These are phyloP conservation scores for Alternaria sp. DNA, from an alignment of 2,329 filamentous ascomycete genomes.

Conservation along the genomic window DNA sequence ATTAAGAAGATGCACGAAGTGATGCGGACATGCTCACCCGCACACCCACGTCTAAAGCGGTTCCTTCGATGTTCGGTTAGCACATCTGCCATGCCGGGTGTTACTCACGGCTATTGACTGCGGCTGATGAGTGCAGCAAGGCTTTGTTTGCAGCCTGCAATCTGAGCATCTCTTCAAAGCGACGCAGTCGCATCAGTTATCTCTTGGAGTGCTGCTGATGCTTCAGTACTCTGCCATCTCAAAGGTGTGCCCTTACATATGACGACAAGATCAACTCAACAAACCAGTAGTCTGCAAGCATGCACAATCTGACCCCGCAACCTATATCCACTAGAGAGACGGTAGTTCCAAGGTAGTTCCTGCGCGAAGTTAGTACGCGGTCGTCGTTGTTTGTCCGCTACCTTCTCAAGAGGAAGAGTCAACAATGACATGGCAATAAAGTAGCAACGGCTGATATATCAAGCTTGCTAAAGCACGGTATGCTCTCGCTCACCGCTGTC, in stretches of 20 bases:
- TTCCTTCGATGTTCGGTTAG: not conserved
- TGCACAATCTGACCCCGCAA: not conserved
- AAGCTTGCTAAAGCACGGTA: not conserved
- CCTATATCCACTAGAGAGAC: not conserved
- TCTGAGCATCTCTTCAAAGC: not conserved
- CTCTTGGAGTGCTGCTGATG: not conserved
- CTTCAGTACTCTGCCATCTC: not conserved
- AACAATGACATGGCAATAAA: not conserved
- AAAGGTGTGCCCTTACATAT: not conserved
- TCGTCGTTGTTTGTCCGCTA: not conserved
- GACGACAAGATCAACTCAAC: not conserved
- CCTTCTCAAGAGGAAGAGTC: not conserved
- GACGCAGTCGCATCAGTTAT: not conserved
- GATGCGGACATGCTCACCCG: not conserved
- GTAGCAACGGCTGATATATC: not conserved
- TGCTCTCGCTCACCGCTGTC: not conserved
- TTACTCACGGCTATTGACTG: not conserved
- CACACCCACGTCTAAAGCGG: not conserved
- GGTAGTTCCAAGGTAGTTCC: not conserved
- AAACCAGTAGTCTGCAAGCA: not conserved
- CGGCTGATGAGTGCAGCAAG: not conserved
- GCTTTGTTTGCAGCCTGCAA: not conserved
- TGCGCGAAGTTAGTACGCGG: not conserved
- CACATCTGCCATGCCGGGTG: not conserved
- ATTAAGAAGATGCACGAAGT: not conserved